Percentiles rank a stretch among this genome's conserved stretches.
Evolutionary conservation across 257 asterid genomes (phyloP).

Genomic region (Plantago major): DNA sequence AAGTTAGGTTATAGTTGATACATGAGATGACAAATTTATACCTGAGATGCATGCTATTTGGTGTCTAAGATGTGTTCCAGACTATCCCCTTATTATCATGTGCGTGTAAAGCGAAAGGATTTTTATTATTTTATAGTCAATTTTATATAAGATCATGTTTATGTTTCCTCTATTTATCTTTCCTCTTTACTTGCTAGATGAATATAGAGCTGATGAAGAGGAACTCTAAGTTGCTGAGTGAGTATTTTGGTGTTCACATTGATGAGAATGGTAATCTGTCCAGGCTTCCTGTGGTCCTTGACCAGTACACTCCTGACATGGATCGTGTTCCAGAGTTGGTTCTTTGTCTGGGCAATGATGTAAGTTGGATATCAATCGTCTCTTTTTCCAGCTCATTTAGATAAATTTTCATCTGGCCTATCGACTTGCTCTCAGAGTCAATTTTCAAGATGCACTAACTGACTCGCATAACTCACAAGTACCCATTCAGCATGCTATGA

Average conservation of each 20-base stretch:
- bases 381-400: conserved; percentile 12
- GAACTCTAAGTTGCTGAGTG: conserved; percentile 79
- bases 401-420: conserved; percentile 8
- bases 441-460: no score
- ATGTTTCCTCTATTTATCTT: conserved; percentile 4
- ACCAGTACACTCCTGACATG: conserved; percentile 97
- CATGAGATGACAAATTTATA: conserved; percentile 6
- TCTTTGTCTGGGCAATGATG: conserved; percentile 97
- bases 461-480: no score
- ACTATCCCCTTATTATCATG: conserved; percentile 1
- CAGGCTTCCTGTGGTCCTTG: conserved; percentile 89
- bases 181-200: conserved; percentile 45
- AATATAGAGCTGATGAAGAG: conserved; percentile 63
- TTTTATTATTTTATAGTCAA: conserved; percentile 18
- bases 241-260: conserved; percentile 67
- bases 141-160: conserved; percentile 8
- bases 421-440: no score
- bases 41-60: conserved; percentile 4
- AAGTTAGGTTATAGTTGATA: background rate
- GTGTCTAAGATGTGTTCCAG: conserved; percentile 15
- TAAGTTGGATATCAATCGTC: conserved; percentile 36
- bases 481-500: no score
- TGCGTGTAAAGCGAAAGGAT: background rate
- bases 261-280: conserved; percentile 69
- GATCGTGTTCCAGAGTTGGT: conserved; percentile 90